Percentiles rank a stretch among this genome's conserved stretches.
phyloP scores from a whole-genome alignment of 192 early-diverging fungal species.

The Backusella sp. region DNA sequence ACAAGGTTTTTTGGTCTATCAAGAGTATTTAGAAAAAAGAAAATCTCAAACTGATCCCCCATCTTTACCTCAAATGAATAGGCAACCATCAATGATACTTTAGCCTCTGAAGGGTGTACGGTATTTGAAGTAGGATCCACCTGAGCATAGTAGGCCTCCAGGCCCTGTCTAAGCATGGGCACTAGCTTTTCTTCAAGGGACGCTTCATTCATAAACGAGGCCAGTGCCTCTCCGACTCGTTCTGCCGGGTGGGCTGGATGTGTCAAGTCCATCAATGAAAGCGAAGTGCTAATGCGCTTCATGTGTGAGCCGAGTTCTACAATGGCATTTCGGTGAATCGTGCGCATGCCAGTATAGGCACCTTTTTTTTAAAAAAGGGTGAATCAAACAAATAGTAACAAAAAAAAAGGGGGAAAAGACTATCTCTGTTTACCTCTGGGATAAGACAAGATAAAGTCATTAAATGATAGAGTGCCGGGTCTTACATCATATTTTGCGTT shows the following conservation, averaged over 20 bases:
- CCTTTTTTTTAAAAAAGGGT: constrained; percentile 21
- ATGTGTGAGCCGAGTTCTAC: constrained; percentile 57
- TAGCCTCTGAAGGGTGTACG: constrained; percentile 40
- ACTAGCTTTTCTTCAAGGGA: constrained; percentile 31
- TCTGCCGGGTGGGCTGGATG: neutral
- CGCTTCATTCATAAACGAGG: constrained; percentile 33
- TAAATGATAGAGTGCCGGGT: constrained; percentile 5
- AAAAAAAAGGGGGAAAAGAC: no score
- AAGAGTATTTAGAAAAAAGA: neutral
- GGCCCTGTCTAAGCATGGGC: constrained; percentile 41
- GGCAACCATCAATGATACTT: constrained; percentile 54
- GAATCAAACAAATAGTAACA: no score
- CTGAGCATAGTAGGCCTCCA: constrained; percentile 46
- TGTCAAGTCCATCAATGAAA: constrained; percentile 46
- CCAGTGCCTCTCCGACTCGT: constrained; percentile 26
- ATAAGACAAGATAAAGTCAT: constrained; percentile 32
- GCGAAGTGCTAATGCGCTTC: constrained; percentile 47
- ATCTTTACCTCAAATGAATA: constrained; percentile 49
- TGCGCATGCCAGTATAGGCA: constrained; percentile 66
- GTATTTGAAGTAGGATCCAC: constrained; percentile 21
- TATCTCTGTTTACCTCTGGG: constrained; percentile 27
- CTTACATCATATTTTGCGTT: constrained; percentile 12
- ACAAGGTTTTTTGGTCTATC: constrained; percentile 21
- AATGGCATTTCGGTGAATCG: constrained; percentile 47
- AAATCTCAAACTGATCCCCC: no score